phyloP scores from a whole-genome alignment of 225 moss, liverwort and hornwort species.

The Ulota crispa region DNA sequence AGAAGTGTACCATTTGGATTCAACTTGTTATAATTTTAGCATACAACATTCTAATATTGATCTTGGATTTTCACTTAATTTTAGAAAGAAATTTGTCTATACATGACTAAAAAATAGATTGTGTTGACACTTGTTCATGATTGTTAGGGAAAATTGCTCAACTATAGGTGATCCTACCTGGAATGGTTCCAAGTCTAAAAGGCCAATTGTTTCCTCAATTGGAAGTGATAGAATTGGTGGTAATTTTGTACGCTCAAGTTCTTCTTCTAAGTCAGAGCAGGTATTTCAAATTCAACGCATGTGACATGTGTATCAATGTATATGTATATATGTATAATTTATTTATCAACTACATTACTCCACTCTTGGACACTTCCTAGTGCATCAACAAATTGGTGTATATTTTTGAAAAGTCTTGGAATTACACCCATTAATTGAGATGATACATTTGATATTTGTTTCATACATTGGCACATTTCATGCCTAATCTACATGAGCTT shows the following conservation, averaged over 20 bases:
- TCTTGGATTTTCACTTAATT: no score
- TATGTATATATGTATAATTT: no score
- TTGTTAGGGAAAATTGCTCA: no score
- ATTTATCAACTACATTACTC: not conserved
- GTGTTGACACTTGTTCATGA: no score
- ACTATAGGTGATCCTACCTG: no score
- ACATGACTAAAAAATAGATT: no score
- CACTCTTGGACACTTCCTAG: not conserved
- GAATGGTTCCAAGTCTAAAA: not conserved
- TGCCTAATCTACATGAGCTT: rapidly evolving
- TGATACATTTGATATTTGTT: not conserved
- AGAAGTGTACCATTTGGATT: no score
- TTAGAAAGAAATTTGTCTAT: no score
- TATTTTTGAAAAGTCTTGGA: not conserved
- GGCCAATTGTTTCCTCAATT: not conserved
- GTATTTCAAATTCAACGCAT: constrained; percentile 7
- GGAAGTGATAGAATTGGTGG: not conserved
- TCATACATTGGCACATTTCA: not conserved
- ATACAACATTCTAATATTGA: no score
- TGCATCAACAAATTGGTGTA: not conserved
- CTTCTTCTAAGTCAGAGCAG: constrained; percentile 22
- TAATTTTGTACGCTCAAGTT: not conserved
- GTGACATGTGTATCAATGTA: not conserved
- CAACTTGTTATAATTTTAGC: no score
- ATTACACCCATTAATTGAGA: no score